Base-by-base conservation (phyloP, 225 moss, liverwort and hornwort genomes). In the Rhytidiadelphus loreus region DNA sequence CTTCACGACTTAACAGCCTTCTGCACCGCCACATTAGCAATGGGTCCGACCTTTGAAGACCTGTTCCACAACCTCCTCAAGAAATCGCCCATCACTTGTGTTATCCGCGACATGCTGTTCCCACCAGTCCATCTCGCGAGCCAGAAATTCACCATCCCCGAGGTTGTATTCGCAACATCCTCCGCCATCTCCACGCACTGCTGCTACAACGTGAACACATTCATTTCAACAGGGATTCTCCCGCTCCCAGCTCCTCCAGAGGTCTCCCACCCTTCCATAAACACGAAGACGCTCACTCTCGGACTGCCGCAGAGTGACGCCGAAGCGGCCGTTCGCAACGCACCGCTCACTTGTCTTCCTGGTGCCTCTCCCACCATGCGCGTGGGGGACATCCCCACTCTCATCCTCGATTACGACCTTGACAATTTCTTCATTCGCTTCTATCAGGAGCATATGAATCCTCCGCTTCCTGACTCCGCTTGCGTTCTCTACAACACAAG, bases 341-440 rank as follows among this genome's bases (percentile, higher is more conserved):
- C 85, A 30, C 77, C 66, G 25, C 59, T 93, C 39, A 62, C 91
- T 8, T 87, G 86, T 46, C 46, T 90, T 25, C 85, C 83, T 0
- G 93, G 93, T 3, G 71, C 16, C 12, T 83, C 90, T 1, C 83
- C 92, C 18, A 89, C 91, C n/a, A 87, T 93, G 85, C 84, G 80
- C 8, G 85, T 92, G 30, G 84, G 44, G 12, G 86, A 92, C 41
- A 70, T 93, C 33, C 93, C 92, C 13, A 81, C 89, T 20, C 9
- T 81, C 57, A 11, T 90, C 1, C 84, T 89, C 71, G 22, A 81
- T 3, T 62, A 90, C n/a, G 84, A 91, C 24, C 60, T 88, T 7
- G 73, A 87, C 0, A 65, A 6, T 43, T 83, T 57, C 85, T 77
- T 77, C 57, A 19, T 82, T 19, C 53, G 52, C 4, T 89, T 71